Conservation (phyloP, 331 rosid genomes). For the Saraca asoca region DNA sequence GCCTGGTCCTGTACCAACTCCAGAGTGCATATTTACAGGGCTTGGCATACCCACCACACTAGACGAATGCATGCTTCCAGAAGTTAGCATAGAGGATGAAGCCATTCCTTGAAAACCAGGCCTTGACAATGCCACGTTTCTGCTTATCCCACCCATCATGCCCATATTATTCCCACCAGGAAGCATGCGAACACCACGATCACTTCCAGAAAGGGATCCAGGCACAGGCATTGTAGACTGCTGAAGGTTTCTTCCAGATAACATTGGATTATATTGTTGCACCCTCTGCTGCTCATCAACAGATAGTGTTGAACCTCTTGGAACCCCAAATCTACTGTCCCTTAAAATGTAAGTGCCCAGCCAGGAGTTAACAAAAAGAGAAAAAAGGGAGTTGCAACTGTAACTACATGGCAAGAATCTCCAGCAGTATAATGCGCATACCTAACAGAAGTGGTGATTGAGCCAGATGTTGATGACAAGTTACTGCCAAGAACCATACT, state of each 20-base stretch:
- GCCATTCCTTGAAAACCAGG: constrained; percentile 86
- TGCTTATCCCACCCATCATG: constrained; percentile 78
- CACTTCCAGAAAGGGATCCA: constrained; percentile 74
- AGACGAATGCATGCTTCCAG: constrained; percentile 81
- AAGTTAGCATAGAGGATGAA: constrained; percentile 68
- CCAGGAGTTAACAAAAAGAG: constrained; percentile 5
- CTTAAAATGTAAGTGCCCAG: constrained; percentile 36
- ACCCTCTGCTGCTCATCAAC: constrained; percentile 90
- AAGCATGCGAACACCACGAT: constrained; percentile 82
- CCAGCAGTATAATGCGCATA: constrained; percentile 35
- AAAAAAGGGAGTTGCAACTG: background rate
- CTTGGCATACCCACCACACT: constrained; percentile 80
- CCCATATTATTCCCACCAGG: constrained; percentile 87
- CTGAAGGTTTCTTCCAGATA: constrained; percentile 71
- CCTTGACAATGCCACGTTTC: constrained; percentile 72
- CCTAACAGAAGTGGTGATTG: constrained; percentile 63
- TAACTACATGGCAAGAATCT: constrained; percentile 9
- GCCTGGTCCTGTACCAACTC: constrained; percentile 77
- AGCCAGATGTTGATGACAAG: constrained; percentile 65
- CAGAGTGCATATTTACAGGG: constrained; percentile 79
- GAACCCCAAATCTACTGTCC: constrained; percentile 75
- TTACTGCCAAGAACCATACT: constrained; percentile 63
- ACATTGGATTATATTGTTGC: constrained; percentile 80
- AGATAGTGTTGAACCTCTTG: constrained; percentile 64
- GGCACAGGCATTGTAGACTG: constrained; percentile 72